Evolutionary conservation across 2,329 filamentous ascomycete genomes (phyloP).

Genomic region (Claviceps digitariae): DNA sequence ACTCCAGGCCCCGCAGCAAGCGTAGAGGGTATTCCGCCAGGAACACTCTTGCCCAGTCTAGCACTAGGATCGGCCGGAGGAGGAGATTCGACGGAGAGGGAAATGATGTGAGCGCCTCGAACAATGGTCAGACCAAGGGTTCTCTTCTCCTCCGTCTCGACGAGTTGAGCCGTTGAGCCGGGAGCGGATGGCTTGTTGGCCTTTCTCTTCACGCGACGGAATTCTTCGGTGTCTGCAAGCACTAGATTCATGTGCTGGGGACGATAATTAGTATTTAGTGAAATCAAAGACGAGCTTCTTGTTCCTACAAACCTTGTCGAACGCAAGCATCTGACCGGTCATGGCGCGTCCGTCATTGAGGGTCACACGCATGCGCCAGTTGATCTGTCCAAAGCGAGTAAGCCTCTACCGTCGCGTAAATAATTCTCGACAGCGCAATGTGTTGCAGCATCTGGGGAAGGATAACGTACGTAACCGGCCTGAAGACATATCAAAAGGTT

Average conservation of each 20-base stretch:
- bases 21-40: slow-evolving; percentile 54
- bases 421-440: too few species aligned
- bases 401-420: slow-evolving; percentile 12
- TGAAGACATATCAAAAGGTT: slow-evolving; percentile 38
- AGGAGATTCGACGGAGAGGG: slow-evolving; percentile 87
- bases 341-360: slow-evolving; percentile 92
- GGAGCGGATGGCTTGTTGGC: slow-evolving; percentile 58
- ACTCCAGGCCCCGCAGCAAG: slow-evolving; percentile 79
- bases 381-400: slow-evolving; percentile 51
- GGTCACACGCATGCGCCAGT: slow-evolving; percentile 97
- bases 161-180: slow-evolving; percentile 45
- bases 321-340: slow-evolving; percentile 95
- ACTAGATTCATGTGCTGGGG: slow-evolving; percentile 95
- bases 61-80: slow-evolving; percentile 88
- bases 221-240: slow-evolving; percentile 96
- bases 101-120: slow-evolving; percentile 87
- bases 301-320: slow-evolving; percentile 63
- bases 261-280: neutral
- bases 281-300: neutral
- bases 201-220: slow-evolving; percentile 80
- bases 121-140: slow-evolving; percentile 93
- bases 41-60: slow-evolving; percentile 64
- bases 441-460: neutral
- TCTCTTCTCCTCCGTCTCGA: slow-evolving; percentile 92
- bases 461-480: slow-evolving; percentile 57